Base-by-base conservation (phyloP, 2,329 filamentous ascomycete genomes). In the Fulvia fulva region DNA sequence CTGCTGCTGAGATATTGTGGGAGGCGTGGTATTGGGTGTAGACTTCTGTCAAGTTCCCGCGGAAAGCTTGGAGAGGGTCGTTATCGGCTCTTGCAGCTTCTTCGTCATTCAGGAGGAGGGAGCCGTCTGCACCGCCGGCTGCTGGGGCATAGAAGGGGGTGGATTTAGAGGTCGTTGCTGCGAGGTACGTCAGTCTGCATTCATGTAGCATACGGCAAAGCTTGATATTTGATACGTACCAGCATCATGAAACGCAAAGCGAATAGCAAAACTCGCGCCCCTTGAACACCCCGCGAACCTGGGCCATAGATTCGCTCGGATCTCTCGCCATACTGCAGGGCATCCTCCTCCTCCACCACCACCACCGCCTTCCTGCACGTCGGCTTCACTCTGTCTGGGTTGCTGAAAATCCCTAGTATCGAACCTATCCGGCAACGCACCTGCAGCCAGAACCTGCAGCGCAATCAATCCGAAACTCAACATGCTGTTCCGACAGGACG, bases 41-140 rank as follows among this genome's bases (percentile, higher is more conserved):
- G 55, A 75, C 71, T 19, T 63, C 60, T 52, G 76, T 74, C 61
- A 80, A 74, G 26, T 75, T 68, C 3, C 58, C 60, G 2, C 74
- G 75, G 46, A 81, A 77, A 4, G 63, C 68, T 58, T 76, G 67
- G 7, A 84, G 71, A 0, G 80, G 81, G n/a, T 68, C 70, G 68
- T 84, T 76, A 21, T 73, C 73, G 1, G 61, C 37, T 2, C 75
- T 68, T 9, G 63, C 59, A 25, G 71, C 64, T 60, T 77, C 76
- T 12, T 70, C 66, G 49, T 74, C 69, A 16, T 56, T 63, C 63
- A 77, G 70, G 37, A 75, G 63, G 16, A 77, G 67, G 3, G 74
- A 76, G 22, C 75, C 75, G 56, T 78, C 75, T 11, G 75, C 75
- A 34, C 75, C 76, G 12, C 74, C 67, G 63, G 59, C 37, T 6